Conservation (phyloP, 306 rosid genomes). For the Carpinus viminea region DNA sequence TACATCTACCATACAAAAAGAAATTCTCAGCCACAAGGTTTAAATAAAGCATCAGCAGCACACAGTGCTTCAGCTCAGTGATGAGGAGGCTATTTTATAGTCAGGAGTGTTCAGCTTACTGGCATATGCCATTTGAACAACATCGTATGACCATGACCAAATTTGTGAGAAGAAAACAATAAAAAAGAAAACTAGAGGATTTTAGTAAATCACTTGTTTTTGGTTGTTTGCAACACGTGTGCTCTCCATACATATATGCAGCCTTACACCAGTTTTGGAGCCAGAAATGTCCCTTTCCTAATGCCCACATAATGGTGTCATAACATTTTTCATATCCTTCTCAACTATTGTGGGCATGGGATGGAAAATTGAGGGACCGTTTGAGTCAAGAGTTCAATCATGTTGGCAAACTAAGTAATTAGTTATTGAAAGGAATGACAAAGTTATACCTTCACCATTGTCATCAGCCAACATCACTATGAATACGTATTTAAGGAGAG, state of each 20-base stretch:
- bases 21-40: background rate
- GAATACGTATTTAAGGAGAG: constrained; percentile 76
- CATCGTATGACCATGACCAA: background rate
- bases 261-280: background rate
- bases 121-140: background rate
- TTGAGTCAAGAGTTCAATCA: background rate
- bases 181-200: background rate
- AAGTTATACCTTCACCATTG: constrained; percentile 73
- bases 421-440: constrained; percentile 2
- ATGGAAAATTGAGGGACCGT: constrained; percentile 2
- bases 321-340: background rate
- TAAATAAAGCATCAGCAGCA: background rate
- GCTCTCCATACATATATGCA: background rate
- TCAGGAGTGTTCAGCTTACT: background rate
- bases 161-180: background rate
- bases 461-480: constrained; percentile 79
- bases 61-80: background rate
- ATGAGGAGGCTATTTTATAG: background rate
- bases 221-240: background rate
- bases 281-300: background rate
- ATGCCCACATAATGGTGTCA: background rate
- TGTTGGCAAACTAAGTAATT: background rate
- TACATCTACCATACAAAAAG: background rate
- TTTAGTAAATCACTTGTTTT: background rate
- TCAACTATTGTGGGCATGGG: background rate